Evolutionary conservation across 2,329 filamentous ascomycete species (phyloP).

Genomic region (Cytospora chrysosperma): DNA sequence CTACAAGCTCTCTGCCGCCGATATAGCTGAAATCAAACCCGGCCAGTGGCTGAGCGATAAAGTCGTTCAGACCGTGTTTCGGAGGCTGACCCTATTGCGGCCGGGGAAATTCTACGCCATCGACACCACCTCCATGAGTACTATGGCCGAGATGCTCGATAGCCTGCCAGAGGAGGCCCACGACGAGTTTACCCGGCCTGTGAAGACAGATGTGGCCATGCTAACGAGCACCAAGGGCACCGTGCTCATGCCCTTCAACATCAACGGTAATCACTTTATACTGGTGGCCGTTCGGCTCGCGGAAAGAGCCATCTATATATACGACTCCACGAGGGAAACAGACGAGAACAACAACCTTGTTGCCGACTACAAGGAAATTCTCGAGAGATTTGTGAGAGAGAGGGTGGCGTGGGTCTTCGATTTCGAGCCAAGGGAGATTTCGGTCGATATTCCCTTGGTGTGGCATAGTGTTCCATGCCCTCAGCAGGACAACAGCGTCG

Average conservation of each 20-base stretch:
- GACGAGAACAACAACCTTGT: rapidly evolving
- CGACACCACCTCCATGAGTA: neutral
- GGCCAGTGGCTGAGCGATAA: neutral
- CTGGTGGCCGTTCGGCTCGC: neutral
- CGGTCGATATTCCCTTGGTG: neutral
- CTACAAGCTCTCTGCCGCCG: neutral
- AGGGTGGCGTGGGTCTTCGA: neutral
- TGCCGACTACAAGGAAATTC: neutral
- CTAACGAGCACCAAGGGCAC: neutral
- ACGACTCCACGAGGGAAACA: neutral
- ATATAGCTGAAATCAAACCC: neutral
- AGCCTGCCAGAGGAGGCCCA: neutral
- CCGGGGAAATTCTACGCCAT: neutral
- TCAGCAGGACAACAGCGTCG: neutral
- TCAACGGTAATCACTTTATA: neutral
- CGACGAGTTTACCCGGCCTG: neutral
- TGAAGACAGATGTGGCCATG: neutral
- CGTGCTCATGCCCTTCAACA: slow-evolving; percentile 3
- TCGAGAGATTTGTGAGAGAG: neutral
- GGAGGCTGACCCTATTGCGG: neutral
- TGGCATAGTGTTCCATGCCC: neutral
- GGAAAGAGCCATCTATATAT: neutral
- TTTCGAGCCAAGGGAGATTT: too few relatives aligned
- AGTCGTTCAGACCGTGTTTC: neutral
- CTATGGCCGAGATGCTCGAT: neutral